Conservation (phyloP, 371 early-diverging fungal genomes). For the Blastocladiella emersonii region DNA sequence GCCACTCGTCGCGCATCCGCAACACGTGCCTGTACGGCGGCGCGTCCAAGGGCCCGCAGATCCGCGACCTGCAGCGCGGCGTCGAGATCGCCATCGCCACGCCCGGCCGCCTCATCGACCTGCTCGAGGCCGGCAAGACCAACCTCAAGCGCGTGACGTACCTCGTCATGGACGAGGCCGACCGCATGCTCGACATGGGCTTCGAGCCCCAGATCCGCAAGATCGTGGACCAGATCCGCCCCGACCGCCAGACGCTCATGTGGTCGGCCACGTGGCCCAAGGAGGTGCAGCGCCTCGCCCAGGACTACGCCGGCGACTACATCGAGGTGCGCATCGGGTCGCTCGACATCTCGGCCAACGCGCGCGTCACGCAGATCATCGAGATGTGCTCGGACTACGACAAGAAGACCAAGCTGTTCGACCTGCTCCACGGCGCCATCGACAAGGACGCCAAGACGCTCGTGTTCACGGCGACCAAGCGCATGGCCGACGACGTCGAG, state of each 20-base stretch:
- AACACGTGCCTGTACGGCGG: slow-evolving; percentile 96
- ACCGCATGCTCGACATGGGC: slow-evolving; percentile 99
- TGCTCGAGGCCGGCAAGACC: slow-evolving; percentile 76
- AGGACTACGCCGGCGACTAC: slow-evolving; percentile 86
- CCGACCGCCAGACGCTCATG: slow-evolving; percentile 98
- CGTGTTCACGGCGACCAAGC: slow-evolving; percentile 97
- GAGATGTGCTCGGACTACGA: slow-evolving; percentile 70
- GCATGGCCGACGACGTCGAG: slow-evolving; percentile 93
- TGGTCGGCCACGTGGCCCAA: slow-evolving; percentile 99
- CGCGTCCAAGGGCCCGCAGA: slow-evolving; percentile 89
- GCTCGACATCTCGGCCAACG: slow-evolving; percentile 43
- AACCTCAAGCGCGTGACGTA: slow-evolving; percentile 93
- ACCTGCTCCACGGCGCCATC: neutral
- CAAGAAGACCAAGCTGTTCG: slow-evolving; percentile 38
- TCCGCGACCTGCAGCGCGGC: slow-evolving; percentile 72
- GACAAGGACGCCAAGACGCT: slow-evolving; percentile 67
- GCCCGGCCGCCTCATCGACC: slow-evolving; percentile 98
- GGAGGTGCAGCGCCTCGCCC: slow-evolving; percentile 87
- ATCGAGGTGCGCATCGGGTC: slow-evolving; percentile 97
- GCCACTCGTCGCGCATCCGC: slow-evolving; percentile 69
- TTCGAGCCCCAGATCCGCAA: slow-evolving; percentile 99
- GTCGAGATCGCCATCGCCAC: slow-evolving; percentile 98
- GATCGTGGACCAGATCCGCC: slow-evolving; percentile 96
- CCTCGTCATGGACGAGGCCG: slow-evolving; percentile 96
- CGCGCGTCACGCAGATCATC: slow-evolving; percentile 43